Percentiles rank a stretch among this genome's conserved stretches.
Conservation (phyloP, 2,329 filamentous ascomycete species). For the Seiridium unicorne region DNA sequence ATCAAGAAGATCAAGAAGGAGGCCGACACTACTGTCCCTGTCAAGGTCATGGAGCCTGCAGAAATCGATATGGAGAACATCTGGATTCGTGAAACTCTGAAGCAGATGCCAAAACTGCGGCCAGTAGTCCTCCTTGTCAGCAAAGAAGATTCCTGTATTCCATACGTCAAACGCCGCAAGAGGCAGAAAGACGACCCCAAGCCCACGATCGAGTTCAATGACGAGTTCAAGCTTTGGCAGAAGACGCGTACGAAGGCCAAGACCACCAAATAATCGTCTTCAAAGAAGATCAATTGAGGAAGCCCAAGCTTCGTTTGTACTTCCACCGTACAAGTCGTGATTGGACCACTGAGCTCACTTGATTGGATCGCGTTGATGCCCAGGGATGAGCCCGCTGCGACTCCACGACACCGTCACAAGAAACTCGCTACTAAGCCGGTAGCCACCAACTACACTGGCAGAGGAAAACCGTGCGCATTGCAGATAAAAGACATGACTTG, state of each 20-base stretch:
- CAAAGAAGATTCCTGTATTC: background rate
- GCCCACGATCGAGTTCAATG: background rate
- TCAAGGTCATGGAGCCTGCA: background rate
- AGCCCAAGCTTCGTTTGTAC: too few relatives aligned
- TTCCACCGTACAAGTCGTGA: too few relatives aligned
- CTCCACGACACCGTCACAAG: too few relatives aligned
- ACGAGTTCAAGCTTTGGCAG: background rate
- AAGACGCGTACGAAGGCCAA: background rate
- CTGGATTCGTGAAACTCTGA: background rate
- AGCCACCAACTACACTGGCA: too few relatives aligned
- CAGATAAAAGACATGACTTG: too few relatives aligned
- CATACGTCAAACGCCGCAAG: background rate
- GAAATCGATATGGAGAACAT: background rate
- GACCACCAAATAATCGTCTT: background rate
- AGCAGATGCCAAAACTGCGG: background rate
- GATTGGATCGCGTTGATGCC: too few relatives aligned
- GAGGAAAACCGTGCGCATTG: too few relatives aligned
- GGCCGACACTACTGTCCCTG: background rate
- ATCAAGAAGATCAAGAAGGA: background rate
- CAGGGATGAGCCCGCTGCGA: too few relatives aligned
- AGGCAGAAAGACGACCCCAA: background rate
- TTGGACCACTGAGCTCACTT: too few relatives aligned
- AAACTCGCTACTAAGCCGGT: too few relatives aligned
- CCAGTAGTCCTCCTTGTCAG: background rate
- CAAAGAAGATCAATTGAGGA: too few relatives aligned